A percentile compares a stretch with the other conserved stretches of the same genome.
phyloP scores from a whole-genome alignment of 1,284 basidiomycete genomes.

The Sutorius eximius region DNA sequence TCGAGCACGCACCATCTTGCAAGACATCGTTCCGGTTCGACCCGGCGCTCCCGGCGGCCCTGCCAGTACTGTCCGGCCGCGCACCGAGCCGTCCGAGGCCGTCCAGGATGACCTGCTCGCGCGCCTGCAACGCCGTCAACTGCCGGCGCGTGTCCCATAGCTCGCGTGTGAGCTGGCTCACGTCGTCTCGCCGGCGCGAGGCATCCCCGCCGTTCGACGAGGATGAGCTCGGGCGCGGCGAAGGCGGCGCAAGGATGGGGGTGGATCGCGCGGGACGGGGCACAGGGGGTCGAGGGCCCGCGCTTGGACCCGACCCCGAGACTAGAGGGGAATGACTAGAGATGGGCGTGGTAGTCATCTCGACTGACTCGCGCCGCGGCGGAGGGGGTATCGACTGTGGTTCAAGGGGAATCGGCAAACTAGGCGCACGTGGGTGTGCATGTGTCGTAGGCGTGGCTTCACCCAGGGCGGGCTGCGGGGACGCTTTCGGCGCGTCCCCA shows the following conservation, averaged over 20 bases:
- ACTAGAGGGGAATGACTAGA: neutral
- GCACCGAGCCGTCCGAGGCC: conserved; percentile 24
- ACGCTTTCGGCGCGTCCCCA: neutral
- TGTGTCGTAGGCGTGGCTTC: neutral
- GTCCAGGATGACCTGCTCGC: conserved; percentile 20
- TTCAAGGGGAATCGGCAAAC: neutral
- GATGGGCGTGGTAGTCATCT: neutral
- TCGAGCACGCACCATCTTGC: conserved; percentile 15
- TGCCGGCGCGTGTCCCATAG: conserved; percentile 28
- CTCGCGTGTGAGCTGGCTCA: conserved; percentile 15
- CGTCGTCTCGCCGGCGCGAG: conserved; percentile 1
- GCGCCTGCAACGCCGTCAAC: conserved; percentile 21
- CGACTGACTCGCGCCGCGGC: conserved; percentile 9
- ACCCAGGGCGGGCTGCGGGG: neutral
- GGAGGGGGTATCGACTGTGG: neutral
- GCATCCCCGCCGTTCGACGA: neutral
- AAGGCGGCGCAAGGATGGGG: neutral
- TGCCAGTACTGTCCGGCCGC: neutral
- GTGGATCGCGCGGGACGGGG: neutral
- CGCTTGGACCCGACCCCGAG: neutral
- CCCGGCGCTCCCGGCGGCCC: neutral
- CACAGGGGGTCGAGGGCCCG: neutral
- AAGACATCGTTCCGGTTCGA: neutral
- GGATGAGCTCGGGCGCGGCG: neutral
- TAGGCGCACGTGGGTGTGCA: neutral